Conservation (phyloP, 306 rosid genomes). For the Vachellia pachyceras region DNA sequence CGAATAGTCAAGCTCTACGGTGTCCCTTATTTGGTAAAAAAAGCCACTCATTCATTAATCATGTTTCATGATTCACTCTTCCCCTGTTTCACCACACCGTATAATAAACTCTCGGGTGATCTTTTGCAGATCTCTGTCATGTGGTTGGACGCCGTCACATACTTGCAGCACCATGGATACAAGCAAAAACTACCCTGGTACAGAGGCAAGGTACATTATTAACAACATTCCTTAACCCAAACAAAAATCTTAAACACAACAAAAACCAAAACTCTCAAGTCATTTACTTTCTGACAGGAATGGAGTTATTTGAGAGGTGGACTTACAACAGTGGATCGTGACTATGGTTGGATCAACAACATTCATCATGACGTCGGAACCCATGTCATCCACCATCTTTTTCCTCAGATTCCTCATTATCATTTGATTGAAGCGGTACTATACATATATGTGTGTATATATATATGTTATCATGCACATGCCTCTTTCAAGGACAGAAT, state of each 20-base stretch:
- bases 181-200: conserved; percentile 93
- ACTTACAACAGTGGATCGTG: conserved; percentile 89
- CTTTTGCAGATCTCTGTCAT: conserved; percentile 63
- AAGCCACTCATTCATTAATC: not conserved
- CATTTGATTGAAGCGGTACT: conserved; percentile 88
- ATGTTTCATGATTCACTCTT: too few relatives aligned
- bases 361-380: conserved; percentile 97
- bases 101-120: too few relatives aligned
- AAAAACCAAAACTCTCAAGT: not conserved
- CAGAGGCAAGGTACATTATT: conserved; percentile 79
- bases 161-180: conserved; percentile 94
- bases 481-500: not conserved
- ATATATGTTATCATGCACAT: too few relatives aligned
- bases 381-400: conserved; percentile 97
- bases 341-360: conserved; percentile 84
- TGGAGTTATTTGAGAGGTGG: conserved; percentile 95
- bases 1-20: conserved; percentile 69
- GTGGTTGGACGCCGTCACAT: conserved; percentile 95
- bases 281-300: conserved; percentile 53
- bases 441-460: too few relatives aligned
- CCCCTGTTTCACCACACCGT: not conserved
- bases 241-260: not conserved
- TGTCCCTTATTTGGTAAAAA: conserved; percentile 78
- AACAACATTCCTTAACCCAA: not conserved
- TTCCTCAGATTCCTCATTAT: conserved; percentile 97